phyloP scores from a whole-genome alignment of 805 yeast genomes.

The Ogataea philodendri region DNA sequence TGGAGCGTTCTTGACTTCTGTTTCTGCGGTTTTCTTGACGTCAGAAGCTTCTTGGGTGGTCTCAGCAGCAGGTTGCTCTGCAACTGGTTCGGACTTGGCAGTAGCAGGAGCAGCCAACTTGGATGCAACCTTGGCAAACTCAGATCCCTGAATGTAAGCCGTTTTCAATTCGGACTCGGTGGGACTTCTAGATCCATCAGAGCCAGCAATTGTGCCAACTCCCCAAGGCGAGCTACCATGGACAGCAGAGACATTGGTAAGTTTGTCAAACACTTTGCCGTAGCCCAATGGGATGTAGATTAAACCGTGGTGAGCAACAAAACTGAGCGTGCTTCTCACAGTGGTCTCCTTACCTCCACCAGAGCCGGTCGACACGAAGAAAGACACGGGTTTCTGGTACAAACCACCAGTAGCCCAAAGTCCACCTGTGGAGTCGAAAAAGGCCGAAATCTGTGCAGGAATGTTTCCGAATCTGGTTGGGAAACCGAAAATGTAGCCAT shows the following conservation, averaged over 20 bases:
- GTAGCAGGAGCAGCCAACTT: constrained; percentile 19
- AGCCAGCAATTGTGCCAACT: constrained; percentile 76
- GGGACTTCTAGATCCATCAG: constrained; percentile 73
- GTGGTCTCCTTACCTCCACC: constrained; percentile 87
- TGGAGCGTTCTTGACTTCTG: constrained; percentile 10
- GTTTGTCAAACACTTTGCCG: constrained; percentile 51
- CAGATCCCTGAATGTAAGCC: constrained; percentile 66
- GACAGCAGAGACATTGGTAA: constrained; percentile 56
- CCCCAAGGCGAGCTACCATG: constrained; percentile 89
- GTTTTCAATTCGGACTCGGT: constrained; percentile 59
- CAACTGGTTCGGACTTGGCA: constrained; percentile 11
- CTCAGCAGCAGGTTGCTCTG: constrained; percentile 8
- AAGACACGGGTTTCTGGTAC: constrained; percentile 70
- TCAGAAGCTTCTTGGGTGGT: not conserved
- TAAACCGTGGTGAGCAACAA: constrained; percentile 77
- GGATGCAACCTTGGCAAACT: constrained; percentile 49
- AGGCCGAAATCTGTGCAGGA: constrained; percentile 76
- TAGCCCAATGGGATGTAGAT: constrained; percentile 78
- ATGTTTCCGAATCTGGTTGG: constrained; percentile 83
- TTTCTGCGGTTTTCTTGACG: constrained; percentile 2
- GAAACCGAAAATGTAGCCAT: constrained; percentile 80
- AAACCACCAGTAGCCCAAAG: constrained; percentile 76
- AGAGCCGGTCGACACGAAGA: constrained; percentile 72
- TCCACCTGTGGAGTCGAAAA: constrained; percentile 77
- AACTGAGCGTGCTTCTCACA: constrained; percentile 59